Evolutionary conservation across 257 asterid genomes (phyloP).

Genomic region (Apocynum venetum): DNA sequence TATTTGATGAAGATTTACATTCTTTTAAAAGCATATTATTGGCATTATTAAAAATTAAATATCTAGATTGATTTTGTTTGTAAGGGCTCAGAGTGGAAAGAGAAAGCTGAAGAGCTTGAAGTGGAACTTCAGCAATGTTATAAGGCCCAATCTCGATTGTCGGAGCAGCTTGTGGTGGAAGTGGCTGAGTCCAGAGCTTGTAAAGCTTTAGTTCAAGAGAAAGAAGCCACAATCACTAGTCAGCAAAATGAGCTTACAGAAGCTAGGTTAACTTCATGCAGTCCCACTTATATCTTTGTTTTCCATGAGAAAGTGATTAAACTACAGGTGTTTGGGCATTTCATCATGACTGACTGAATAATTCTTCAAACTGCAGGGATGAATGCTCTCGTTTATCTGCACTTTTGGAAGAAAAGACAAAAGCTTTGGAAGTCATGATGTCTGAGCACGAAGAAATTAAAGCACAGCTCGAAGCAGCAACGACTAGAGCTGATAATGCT

Average conservation of each 20-base stretch:
- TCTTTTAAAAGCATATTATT: background rate
- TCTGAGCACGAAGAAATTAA: conserved; percentile 71
- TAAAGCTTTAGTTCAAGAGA: conserved; percentile 71
- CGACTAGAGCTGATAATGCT: conserved; percentile 56
- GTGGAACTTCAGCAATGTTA: conserved; percentile 92
- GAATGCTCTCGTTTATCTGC: conserved; percentile 62
- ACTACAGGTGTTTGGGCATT: background rate
- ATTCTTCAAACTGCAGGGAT: conserved; percentile 48
- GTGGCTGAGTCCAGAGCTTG: conserved; percentile 87
- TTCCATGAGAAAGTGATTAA: background rate
- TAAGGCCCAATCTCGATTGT: conserved; percentile 91
- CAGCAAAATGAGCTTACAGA: conserved; percentile 67
- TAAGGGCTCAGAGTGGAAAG: conserved; percentile 98
- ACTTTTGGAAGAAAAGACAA: conserved; percentile 70
- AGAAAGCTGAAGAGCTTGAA: conserved; percentile 86
- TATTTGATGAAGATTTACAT: background rate
- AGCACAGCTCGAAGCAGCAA: conserved; percentile 62
- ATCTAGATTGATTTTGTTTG: conserved; percentile 15
- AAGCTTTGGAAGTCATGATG: conserved; percentile 77
- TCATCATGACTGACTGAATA: background rate
- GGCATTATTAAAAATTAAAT: conserved; percentile 3
- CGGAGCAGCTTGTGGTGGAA: conserved; percentile 96
- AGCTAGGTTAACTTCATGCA: conserved; percentile 46
- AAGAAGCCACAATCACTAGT: conserved; percentile 55
- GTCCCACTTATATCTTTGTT: background rate